phyloP scores from a whole-genome alignment of 768 basidiomycete species.

The Artomyces pyxidatus region DNA sequence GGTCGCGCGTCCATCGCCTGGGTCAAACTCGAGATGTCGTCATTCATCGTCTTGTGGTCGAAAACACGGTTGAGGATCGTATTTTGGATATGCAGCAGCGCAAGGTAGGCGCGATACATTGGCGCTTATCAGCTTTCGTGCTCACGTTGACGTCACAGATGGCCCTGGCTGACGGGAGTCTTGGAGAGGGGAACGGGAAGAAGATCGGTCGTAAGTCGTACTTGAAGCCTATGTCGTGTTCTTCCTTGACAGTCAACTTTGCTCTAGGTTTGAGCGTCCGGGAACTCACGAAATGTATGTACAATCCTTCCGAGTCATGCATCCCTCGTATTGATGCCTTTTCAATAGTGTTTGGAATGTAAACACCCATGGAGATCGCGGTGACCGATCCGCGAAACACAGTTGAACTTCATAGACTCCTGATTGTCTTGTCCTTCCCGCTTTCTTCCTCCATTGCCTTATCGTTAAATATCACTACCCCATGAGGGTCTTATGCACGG shows the following conservation, averaged over 20 bases:
- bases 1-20: constrained; percentile 33
- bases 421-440: too few species aligned
- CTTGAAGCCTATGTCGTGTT: not conserved
- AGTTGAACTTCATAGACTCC: too few species aligned
- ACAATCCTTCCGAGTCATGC: too few species aligned
- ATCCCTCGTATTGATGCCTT: too few species aligned
- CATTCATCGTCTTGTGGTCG: constrained; percentile 50
- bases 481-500: too few species aligned
- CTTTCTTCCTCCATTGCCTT: too few species aligned
- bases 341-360: too few species aligned
- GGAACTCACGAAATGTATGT: not conserved
- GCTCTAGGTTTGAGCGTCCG: not conserved
- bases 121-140: not conserved
- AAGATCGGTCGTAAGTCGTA: constrained; percentile 44
- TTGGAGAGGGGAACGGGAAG: constrained; percentile 54
- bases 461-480: too few species aligned
- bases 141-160: not conserved
- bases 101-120: constrained; percentile 34
- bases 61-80: constrained; percentile 61
- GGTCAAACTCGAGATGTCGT: constrained; percentile 45
- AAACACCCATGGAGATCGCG: too few species aligned
- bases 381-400: too few species aligned
- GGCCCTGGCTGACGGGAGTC: constrained; percentile 5
- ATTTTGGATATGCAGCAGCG: constrained; percentile 55
- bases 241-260: not conserved